Base-by-base conservation (phyloP, 75 land plant species). In the Larix kaempferi region DNA sequence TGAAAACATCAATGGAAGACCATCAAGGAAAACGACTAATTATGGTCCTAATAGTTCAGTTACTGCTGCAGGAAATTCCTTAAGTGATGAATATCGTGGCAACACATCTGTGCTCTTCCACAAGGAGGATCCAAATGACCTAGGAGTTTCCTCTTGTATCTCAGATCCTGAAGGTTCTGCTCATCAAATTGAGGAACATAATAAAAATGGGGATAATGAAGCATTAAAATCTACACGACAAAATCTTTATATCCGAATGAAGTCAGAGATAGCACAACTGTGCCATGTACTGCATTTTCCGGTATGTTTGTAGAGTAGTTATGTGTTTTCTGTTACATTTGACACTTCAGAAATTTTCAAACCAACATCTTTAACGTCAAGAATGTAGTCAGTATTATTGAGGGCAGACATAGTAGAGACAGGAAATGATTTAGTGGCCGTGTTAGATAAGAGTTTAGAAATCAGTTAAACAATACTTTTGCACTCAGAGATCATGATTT, bases 281-380 rank as follows among this genome's bases (percentile, higher is more conserved):
- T 65, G 69, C 27, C 33, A 65, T 65, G 41, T 37, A 29, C 69
- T 65, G 69, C 35, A 65, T 29, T 65, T 65, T 17, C 69, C 69
- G 69, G 69, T 65, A 35, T 65, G 69, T 65, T 7, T 22, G 11
- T 64, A 27, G 19, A 65, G 39, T 37, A 65, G 8, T 65, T 65
- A 29, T 37, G 35, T 16, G 33, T 65, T 37, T 33, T 37, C 35
- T 65, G 33, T 37, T 25, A 35, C 19, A 12, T 23, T 64, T 5
- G 6, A 16, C 16, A 29, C 39, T 33, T 17, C 35, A 65, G 19
- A 2, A 17, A 65, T 65, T 16, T 33, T 35, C 2, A 35, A 37
- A 19, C 7, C 35, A 33, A 65, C 19, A 17, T 21, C 35, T 35
- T 16, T 5, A 35, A 21, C 54, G 1, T 49, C 54, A 10, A 12